Base-by-base conservation (phyloP, 2,329 filamentous ascomycete species). In the Penicillium aurantiogriseum region DNA sequence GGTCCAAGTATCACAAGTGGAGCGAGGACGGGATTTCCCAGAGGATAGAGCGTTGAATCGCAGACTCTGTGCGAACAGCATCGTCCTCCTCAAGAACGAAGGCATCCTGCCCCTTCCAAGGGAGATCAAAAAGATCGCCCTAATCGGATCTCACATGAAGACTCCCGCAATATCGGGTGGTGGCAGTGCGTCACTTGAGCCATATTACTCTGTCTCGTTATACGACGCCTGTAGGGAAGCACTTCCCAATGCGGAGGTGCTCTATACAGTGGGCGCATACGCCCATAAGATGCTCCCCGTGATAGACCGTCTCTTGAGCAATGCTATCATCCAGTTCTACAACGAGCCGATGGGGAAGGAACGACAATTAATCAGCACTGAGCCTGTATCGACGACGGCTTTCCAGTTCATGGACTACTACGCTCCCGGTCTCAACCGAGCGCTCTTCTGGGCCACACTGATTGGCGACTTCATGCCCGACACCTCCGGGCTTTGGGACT, bases 401-500 rank as follows among this genome's bases (percentile, higher is more conserved):
- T 77, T 77, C 53, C 66, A 63, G 39, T 73, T 79, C 54, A 67
- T 64, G 63, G 63, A 67, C 55, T 64, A 62, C 47, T 72, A 76
- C 13, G 62, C 80, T 1, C 62, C 58, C 0, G 56, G 52, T 1
- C 57, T 66, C 29, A 59, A 66, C 49, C 38, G 56, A 27, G 50
- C 13, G 0, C 55, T 65, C 2, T 85, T 81, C 79, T 85, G 82
- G 58, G 81, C 80, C 36, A 80, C 83, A 50, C 72, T 85, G 43
- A 81, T 85, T 60, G 83, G 82, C 27, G 78, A 76, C 5, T 76
- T 85, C 43, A 79, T 80, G 3, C 79, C 84, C 2, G 80, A 85
- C 1, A 79, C 82, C 59, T 81, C 83, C 54, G 78, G 78, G 45
- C 75, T 77, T 0, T 87, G 82, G 71, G 83, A 87, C 66, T 80